phyloP scores from a whole-genome alignment of 768 basidiomycete species.

The Serendipita sp. region DNA sequence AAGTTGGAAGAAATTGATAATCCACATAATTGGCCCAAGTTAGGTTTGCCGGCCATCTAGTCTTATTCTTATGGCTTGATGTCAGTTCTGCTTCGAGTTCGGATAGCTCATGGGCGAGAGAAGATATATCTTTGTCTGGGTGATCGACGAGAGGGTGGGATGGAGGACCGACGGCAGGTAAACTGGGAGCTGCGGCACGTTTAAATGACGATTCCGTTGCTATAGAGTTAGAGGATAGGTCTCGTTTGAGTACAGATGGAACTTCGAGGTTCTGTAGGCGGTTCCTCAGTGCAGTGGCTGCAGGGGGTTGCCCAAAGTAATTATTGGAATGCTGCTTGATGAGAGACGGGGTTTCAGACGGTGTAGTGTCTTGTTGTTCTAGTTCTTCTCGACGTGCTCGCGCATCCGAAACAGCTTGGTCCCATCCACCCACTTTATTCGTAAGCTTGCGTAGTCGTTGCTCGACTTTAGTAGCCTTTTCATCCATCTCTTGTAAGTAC shows the following conservation, averaged over 20 bases:
- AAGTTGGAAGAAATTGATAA: conserved; percentile 76
- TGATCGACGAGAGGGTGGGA: conserved; percentile 39
- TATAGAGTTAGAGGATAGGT: neutral
- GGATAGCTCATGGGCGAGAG: conserved; percentile 56
- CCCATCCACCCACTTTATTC: conserved; percentile 46
- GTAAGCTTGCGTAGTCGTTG: conserved; percentile 31
- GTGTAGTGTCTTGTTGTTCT: conserved; percentile 18
- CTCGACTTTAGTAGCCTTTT: conserved; percentile 30
- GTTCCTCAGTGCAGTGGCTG: conserved; percentile 37
- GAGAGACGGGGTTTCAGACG: conserved; percentile 16
- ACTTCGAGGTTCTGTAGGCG: conserved; percentile 25
- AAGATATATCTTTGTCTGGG: conserved; percentile 43
- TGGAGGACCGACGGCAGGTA: neutral
- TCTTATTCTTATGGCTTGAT: conserved; percentile 44
- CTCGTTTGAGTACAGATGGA: conserved; percentile 14
- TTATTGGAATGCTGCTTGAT: conserved; percentile 17
- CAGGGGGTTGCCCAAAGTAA: conserved; percentile 19
- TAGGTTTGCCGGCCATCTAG: conserved; percentile 77
- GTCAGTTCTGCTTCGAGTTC: conserved; percentile 64
- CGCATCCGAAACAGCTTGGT: conserved; percentile 39
- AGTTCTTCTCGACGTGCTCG: conserved; percentile 23
- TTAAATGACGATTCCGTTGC: neutral
- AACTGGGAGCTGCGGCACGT: neutral
- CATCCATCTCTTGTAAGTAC: conserved; percentile 41
- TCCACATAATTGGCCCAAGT: conserved; percentile 64